Percentiles rank a stretch among this genome's conserved stretches.
Conservation (phyloP, 306 rosid genomes). For the Carpinus viminea region DNA sequence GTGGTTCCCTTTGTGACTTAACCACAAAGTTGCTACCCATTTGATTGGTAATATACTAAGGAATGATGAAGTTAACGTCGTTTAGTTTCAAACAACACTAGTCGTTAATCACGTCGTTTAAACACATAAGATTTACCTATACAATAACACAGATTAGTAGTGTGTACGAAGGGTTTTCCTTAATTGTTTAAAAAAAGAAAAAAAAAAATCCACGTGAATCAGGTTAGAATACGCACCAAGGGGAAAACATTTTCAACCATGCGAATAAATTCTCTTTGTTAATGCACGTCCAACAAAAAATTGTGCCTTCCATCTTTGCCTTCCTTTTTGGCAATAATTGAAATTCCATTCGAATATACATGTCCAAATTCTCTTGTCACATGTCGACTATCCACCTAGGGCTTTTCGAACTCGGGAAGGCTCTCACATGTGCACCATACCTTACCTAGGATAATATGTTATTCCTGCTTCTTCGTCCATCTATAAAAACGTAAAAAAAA, state of each 20-base stretch:
- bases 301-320: conserved; percentile 38
- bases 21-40: too few relatives aligned
- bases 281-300: conserved; percentile 49
- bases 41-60: too few relatives aligned
- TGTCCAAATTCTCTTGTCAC: conserved; percentile 13
- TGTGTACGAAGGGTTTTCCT: too few relatives aligned
- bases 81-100: too few relatives aligned
- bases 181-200: too few relatives aligned
- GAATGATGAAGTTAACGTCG: too few relatives aligned
- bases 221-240: conserved; percentile 19
- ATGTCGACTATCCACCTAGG: conserved; percentile 1
- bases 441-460: conserved; percentile 17
- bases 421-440: conserved; percentile 13
- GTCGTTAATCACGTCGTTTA: too few relatives aligned
- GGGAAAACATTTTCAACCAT: conserved; percentile 4
- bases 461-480: conserved; percentile 8
- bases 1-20: too few relatives aligned
- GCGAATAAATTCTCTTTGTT: conserved; percentile 45
- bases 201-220: background rate
- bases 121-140: too few relatives aligned
- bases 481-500: too few relatives aligned
- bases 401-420: background rate
- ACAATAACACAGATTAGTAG: too few relatives aligned
- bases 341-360: conserved; percentile 62
- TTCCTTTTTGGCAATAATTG: conserved; percentile 68